phyloP scores from a whole-genome alignment of 805 yeast genomes.

The Metschnikowia arizonensis region DNA sequence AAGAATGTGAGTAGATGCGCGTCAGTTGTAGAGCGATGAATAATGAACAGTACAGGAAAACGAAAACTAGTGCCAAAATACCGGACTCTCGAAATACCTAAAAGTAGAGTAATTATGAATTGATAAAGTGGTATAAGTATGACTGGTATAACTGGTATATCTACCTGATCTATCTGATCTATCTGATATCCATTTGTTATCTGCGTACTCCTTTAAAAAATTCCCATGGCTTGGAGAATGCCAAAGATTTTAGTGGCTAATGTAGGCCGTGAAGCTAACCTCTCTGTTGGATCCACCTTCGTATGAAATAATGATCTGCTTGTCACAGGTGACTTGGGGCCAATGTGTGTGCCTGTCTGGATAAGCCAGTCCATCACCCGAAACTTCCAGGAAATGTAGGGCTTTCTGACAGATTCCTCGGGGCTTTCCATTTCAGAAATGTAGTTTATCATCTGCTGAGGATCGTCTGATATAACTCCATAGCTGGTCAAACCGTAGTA shows the following conservation, averaged over 20 bases:
- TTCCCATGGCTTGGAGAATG: conserved; percentile 14
- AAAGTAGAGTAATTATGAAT: too few relatives aligned
- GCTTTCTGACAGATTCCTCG: not conserved
- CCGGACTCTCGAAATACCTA: too few relatives aligned
- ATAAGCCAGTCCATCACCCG: conserved; percentile 8
- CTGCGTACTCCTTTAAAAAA: too few relatives aligned
- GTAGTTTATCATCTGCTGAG: conserved; percentile 19
- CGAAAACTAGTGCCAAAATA: too few relatives aligned
- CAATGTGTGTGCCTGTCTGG: conserved; percentile 1
- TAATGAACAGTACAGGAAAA: too few relatives aligned
- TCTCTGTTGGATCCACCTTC: conserved; percentile 12
- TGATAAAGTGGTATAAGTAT: too few relatives aligned
- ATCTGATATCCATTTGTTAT: too few relatives aligned
- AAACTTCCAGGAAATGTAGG: conserved; percentile 5
- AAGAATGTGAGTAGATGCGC: not conserved
- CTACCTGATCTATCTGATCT: too few relatives aligned
- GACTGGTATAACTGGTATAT: too few relatives aligned
- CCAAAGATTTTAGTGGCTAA: conserved; percentile 14
- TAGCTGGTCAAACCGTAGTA: conserved; percentile 25
- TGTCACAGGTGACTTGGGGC: not conserved
- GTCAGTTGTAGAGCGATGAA: not conserved
- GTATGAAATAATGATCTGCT: conserved; percentile 9
- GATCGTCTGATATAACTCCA: conserved; percentile 36
- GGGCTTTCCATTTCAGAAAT: not conserved
- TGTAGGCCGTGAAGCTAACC: conserved; percentile 5